phyloP scores from a whole-genome alignment of 2,329 filamentous ascomycete genomes.

The Nigrospora oryzae region DNA sequence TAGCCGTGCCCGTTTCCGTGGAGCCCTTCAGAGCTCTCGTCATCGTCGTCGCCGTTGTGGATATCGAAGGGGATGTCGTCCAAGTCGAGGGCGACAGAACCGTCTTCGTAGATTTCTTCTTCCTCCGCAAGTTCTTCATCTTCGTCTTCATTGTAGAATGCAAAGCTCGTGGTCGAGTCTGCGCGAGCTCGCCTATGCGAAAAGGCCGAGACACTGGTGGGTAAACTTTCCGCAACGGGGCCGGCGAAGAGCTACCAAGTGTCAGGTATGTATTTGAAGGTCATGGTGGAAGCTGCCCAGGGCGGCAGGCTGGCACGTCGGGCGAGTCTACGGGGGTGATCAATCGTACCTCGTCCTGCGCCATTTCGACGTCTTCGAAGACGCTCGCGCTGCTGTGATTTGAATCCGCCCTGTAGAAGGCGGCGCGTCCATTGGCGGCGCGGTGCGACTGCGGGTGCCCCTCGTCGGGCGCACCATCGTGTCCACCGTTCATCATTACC shows the following conservation, averaged over 20 bases:
- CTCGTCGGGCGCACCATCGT: neutral
- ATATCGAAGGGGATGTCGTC: conserved; percentile 22
- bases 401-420: conserved; percentile 57
- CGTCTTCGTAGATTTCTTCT: conserved; percentile 31
- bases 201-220: conserved; percentile 87
- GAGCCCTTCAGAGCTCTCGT: conserved; percentile 30
- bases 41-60: conserved; percentile 15
- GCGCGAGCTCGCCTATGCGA: conserved; percentile 72
- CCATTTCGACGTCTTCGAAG: conserved; percentile 97
- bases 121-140: conserved; percentile 40
- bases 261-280: neutral
- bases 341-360: conserved; percentile 72
- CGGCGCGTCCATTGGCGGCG: conserved; percentile 4
- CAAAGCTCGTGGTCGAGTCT: conserved; percentile 81
- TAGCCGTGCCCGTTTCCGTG: conserved; percentile 30
- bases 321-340: neutral
- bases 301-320: neutral
- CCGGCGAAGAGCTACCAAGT: conserved; percentile 66
- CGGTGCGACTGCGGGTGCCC: neutral
- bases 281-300: no score
- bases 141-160: conserved; percentile 72
- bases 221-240: conserved; percentile 91
- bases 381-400: conserved; percentile 72
- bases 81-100: conserved; percentile 16
- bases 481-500: neutral